Evolutionary conservation across 352 stramenopile species (phyloP).

Genomic region (Elongisporangium undulatum): DNA sequence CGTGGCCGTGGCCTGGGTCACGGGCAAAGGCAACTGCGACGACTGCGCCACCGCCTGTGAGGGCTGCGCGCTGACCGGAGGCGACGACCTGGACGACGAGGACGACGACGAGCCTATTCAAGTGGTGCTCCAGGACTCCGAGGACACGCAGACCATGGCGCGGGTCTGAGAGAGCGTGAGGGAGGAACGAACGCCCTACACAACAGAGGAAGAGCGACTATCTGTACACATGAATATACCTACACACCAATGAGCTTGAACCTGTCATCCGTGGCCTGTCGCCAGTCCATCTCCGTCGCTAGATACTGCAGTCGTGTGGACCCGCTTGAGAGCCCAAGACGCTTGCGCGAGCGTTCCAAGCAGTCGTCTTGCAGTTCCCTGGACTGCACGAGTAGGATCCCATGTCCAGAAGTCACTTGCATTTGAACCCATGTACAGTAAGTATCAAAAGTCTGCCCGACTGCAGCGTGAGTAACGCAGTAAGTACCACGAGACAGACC

Average conservation of each 20-base stretch:
- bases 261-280: no score
- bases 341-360: no score
- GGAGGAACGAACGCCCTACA: neutral
- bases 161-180: neutral
- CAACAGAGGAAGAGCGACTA: neutral
- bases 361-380: no score
- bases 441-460: no score
- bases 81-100: neutral
- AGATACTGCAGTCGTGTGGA: no score
- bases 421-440: no score
- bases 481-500: no score
- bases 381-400: no score
- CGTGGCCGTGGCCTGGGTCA: conserved; percentile 24
- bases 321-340: no score
- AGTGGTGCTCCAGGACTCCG: neutral
- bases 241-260: neutral
- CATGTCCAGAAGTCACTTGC: no score
- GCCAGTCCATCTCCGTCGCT: no score
- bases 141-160: neutral
- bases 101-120: neutral
- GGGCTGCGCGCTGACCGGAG: neutral
- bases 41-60: conserved; percentile 24
- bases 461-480: no score
- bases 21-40: conserved; percentile 26
- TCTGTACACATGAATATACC: neutral